phyloP scores from a whole-genome alignment of 306 rosid species.

The Rosa persica region DNA sequence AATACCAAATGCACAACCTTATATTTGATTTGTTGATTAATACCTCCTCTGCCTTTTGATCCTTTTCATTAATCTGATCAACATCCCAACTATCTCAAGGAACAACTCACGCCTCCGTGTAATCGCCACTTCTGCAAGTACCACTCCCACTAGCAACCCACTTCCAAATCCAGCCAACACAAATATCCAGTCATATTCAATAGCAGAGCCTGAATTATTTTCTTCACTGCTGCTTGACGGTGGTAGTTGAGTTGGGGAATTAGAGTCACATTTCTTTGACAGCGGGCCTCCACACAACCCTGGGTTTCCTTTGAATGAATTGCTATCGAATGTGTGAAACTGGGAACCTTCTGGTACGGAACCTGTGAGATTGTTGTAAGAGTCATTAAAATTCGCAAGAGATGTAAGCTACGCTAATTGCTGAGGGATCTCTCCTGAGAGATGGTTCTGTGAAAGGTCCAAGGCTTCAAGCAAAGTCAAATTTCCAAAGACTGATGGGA shows the following conservation, averaged over 20 bases:
- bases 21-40: too few relatives aligned
- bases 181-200: neutral
- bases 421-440: slow-evolving; percentile 12
- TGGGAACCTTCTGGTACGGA: slow-evolving; percentile 19
- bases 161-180: neutral
- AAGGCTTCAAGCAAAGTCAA: neutral
- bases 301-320: neutral
- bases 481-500: neutral
- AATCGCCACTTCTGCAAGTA: neutral
- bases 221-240: neutral
- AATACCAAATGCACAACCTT: neutral
- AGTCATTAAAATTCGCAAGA: neutral
- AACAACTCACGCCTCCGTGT: neutral
- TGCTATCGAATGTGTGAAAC: neutral
- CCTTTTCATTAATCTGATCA: neutral
- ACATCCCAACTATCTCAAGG: neutral
- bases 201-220: neutral
- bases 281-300: neutral
- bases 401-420: neutral
- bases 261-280: neutral
- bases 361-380: neutral
- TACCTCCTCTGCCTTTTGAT: neutral
- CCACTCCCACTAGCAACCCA: neutral
- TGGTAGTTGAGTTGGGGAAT: neutral
- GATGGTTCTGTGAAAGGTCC: neutral